Base-by-base conservation (phyloP, 1,284 basidiomycete species). In the Malassezia caprae region DNA sequence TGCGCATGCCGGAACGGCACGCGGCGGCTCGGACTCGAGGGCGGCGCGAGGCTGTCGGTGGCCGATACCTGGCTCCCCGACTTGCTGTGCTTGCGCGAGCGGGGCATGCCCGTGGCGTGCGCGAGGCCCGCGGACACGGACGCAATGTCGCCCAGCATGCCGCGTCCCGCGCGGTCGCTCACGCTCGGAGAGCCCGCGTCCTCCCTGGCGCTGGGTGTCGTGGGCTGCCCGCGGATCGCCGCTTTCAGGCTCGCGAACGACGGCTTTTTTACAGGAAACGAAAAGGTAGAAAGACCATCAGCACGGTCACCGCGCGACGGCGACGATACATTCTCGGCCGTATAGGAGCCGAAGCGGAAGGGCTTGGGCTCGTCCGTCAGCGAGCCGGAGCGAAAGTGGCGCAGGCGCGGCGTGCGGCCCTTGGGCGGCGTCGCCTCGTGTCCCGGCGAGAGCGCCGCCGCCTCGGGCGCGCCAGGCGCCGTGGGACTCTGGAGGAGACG, bases 401-500 rank as follows among this genome's bases (percentile, higher is more conserved):
- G 46, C 32, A 48, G 34, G 4, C 31, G 34, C 34, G 34, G 43
- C 21, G 43, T 27, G 24, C 43, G 43, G 19, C 27, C 13, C 17
- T 31, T 28, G 27, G 43, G 17, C 40, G 23, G 23, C 17, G 40
- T 24, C 23, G 23, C 40, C 40, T 42, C 40, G 19, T 4, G 23
- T 21, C 8, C 8, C 23, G 37, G 40, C 40, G 23, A 42, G 21
- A 19, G 37, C 4, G 26, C 11, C 41, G 21, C 8, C 23, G 41
- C 19, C 15, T 17, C 17, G 21, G 21, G 37, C 37, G 37, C 21
- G 49, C 19, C 65, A 63, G n/a, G 65, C 59, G 31, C 65, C 65
- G 2, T 53, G 17, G 10, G 68, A 63, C 17, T 63, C 26, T 63
- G 63, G 17, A 65, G 40, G 13, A 56, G 52, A 21, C 55, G 58